Evolutionary conservation across 345 rosid genomes (phyloP), one percentile per base, ranked within the genome.

Genomic region (Murraya paniculata): DNA sequence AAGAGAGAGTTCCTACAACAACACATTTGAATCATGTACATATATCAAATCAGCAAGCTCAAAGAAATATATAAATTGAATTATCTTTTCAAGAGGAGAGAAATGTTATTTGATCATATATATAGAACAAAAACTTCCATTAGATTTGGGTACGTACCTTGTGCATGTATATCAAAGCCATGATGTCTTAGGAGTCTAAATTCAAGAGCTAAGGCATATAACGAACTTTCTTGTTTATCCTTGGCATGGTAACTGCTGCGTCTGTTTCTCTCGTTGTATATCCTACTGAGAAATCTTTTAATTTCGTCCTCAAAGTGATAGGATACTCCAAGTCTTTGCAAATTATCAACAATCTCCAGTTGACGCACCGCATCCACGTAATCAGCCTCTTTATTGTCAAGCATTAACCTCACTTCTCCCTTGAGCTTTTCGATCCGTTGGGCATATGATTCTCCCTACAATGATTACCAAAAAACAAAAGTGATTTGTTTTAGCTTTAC

Each of bases 321-420:
- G 28, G 85, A 82, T 6, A 84, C 21, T 59, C 89, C 85, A 21
- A 86, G 84, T 70, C 85, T 84, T 64, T 82, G 79, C 45, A 86
- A 50, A n/a, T 36, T 41, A 57, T 82, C 86, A 5, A 86, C 41
- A 16, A 86, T 67, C 74, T 84, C 86, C 39, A 86, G 84, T 62
- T 82, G 79, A 60, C 75, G 70, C 33, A 78, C 61, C 56, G 74
- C 25, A 33, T 70, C 65, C 24, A 1, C 19, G 50, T 45, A 45
- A 33, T 64, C 71, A 28, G 0, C 21, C 35, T 9, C 48, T 38
- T 36, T 18, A 7, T 48, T n/a, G 4, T 41, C 19, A 48, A 77
- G 59, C 77, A 64, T 62, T 9, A 7, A 9, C 73, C 48, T 59
- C 33, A 69, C 86, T 4, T 70, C 68, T 25, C 5, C 73, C 41